These are phyloP conservation scores for Acephala macrosclerotiorum DNA, from an alignment of 2,329 filamentous ascomycete species.

Conservation along the genomic window DNA sequence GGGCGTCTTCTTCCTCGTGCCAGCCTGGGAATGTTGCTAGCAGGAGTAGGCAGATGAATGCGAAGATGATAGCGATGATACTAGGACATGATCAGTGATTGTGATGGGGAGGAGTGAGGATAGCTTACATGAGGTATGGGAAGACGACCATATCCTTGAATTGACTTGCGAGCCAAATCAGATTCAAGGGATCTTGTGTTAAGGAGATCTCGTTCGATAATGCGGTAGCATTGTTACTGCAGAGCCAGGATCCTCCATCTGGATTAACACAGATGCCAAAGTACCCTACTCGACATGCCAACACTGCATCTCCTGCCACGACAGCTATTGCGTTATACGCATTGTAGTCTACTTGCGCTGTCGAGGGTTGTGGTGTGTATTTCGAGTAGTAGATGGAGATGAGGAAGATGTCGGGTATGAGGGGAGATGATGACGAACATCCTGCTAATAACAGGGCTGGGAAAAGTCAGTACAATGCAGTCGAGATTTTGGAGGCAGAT, in stretches of 20 bases:
- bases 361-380: constrained; percentile 82
- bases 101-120: neutral
- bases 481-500: constrained; percentile 34
- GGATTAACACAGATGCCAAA: constrained; percentile 97
- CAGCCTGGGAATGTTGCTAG: constrained; percentile 97
- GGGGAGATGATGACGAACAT: constrained; percentile 93
- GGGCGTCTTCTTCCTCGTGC: constrained; percentile 87
- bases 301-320: constrained; percentile 82
- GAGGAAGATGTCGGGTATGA: constrained; percentile 96
- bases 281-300: constrained; percentile 94
- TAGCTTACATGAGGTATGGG: constrained; percentile 86
- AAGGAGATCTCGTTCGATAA: constrained; percentile 88
- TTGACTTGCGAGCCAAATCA: constrained; percentile 95
- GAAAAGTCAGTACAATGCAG: constrained; percentile 36
- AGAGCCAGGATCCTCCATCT: constrained; percentile 89
- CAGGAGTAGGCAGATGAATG: constrained; percentile 93
- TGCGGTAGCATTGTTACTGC: constrained; percentile 95
- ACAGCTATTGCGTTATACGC: constrained; percentile 86
- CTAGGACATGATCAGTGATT: constrained; percentile 50
- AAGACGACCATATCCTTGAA: constrained; percentile 99
- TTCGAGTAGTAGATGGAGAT: constrained; percentile 93
- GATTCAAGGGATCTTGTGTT: constrained; percentile 93
- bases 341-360: constrained; percentile 89
- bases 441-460: constrained; percentile 89
- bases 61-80: constrained; percentile 97